A percentile compares a stretch with the other conserved stretches of the same genome.
Evolutionary conservation across 192 early-diverging fungal species (phyloP).

Genomic region (Spizellomyces sp.): DNA sequence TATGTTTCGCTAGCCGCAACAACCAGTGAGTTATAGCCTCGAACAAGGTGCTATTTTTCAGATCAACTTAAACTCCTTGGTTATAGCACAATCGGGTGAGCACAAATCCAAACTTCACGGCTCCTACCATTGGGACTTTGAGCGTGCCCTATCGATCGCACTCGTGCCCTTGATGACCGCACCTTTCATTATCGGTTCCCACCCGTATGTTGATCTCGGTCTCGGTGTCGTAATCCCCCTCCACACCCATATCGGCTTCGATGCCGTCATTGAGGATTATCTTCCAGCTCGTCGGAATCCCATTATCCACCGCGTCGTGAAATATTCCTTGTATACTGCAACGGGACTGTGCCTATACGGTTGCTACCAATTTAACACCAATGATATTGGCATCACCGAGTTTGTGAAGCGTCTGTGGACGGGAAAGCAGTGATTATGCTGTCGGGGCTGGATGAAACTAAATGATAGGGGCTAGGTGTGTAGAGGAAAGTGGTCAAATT

Average conservation of each 20-base stretch:
- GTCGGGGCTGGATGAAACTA: too few relatives aligned
- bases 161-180: constrained; percentile 76
- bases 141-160: constrained; percentile 79
- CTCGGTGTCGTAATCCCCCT: constrained; percentile 89
- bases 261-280: constrained; percentile 77
- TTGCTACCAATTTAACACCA: constrained; percentile 93
- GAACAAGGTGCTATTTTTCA: neutral
- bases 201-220: constrained; percentile 85
- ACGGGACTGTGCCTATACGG: constrained; percentile 81
- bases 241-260: constrained; percentile 88
- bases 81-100: constrained; percentile 19
- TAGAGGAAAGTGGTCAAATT: too few relatives aligned
- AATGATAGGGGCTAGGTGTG: too few relatives aligned
- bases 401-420: constrained; percentile 83
- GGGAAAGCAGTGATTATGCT: constrained; percentile 57
- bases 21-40: constrained; percentile 4
- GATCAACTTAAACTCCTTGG: neutral
- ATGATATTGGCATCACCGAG: constrained; percentile 92
- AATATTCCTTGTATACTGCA: constrained; percentile 64
- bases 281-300: constrained; percentile 70
- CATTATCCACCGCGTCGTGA: constrained; percentile 60
- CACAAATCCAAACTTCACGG: constrained; percentile 66
- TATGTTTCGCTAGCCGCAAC: neutral
- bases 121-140: constrained; percentile 95
- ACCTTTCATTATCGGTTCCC: constrained; percentile 78